Evolutionary conservation across 129 eudicot species (phyloP).

Genomic region (Escallonia herrerae): DNA sequence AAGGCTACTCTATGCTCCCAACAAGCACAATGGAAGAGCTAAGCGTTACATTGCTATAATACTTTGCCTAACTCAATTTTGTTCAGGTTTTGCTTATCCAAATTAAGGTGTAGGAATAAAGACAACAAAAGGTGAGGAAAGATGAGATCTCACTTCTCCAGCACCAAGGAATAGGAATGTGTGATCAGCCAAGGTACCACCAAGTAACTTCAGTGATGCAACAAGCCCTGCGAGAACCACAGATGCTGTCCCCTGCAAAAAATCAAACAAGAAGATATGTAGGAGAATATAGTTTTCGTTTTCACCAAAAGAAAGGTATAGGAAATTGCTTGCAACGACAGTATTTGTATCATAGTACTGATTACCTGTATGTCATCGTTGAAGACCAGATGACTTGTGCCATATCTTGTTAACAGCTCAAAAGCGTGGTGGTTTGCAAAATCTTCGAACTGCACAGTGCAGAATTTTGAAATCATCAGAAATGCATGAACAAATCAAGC

Average conservation of each 20-base stretch:
- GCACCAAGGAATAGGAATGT: conserved; percentile 91
- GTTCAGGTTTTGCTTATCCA: too few species aligned
- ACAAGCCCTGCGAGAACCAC: conserved; percentile 91
- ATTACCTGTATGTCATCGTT: conserved; percentile 96
- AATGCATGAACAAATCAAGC: neutral
- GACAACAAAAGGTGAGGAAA: neutral
- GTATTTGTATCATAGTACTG: conserved; percentile 2
- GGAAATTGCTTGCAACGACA: neutral
- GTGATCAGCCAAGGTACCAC: conserved; percentile 83
- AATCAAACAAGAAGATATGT: conserved; percentile 5
- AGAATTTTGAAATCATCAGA: conserved; percentile 14
- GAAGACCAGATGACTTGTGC: conserved; percentile 77
- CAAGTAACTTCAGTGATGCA: conserved; percentile 74
- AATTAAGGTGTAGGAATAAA: neutral
- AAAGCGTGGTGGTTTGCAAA: conserved; percentile 96
- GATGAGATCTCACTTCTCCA: conserved; percentile 57
- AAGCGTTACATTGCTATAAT: too few species aligned
- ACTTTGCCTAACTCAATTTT: too few species aligned
- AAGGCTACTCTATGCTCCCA: too few species aligned
- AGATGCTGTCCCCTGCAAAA: conserved; percentile 73
- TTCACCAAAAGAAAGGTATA: neutral
- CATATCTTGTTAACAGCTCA: conserved; percentile 71
- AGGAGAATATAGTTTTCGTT: too few species aligned
- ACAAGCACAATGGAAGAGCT: too few species aligned
- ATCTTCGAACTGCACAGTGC: conserved; percentile 67